Percentiles rank a stretch among this genome's conserved stretches.
phyloP scores from a whole-genome alignment of 2,329 filamentous ascomycete genomes.

The Pseudopyrenochaeta lycopersici region DNA sequence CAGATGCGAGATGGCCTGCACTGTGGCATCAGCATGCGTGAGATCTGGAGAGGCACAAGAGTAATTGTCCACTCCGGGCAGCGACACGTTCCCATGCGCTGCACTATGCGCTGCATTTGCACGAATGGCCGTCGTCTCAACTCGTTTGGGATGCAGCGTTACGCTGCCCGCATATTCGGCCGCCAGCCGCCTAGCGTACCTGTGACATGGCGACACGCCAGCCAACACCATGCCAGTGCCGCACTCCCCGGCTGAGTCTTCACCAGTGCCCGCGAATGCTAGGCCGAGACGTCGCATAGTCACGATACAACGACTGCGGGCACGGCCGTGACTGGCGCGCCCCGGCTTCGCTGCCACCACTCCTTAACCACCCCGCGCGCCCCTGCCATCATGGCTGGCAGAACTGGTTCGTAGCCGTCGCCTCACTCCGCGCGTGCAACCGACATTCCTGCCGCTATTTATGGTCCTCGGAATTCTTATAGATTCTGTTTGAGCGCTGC shows the following conservation, averaged over 20 bases:
- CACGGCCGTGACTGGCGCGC: conserved; percentile 34
- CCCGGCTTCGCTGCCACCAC: conserved; percentile 24
- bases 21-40: conserved; percentile 36
- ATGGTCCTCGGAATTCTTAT: conserved; percentile 2
- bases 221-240: conserved; percentile 25
- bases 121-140: conserved; percentile 10
- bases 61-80: conserved; percentile 35
- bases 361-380: conserved; percentile 20
- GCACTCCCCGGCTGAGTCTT: conserved; percentile 31
- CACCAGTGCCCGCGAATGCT: conserved; percentile 36
- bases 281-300: conserved; percentile 39
- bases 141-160: conserved; percentile 28
- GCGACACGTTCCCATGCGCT: conserved; percentile 42
- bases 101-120: conserved; percentile 15
- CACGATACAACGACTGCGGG: conserved; percentile 33
- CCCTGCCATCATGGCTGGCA: conserved; percentile 31
- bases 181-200: conserved; percentile 25
- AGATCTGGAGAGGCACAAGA: conserved; percentile 20
- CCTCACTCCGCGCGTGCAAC: conserved; percentile 34
- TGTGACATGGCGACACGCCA: conserved; percentile 47
- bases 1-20: conserved; percentile 27
- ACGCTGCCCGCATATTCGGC: conserved; percentile 47
- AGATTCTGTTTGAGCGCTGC: conserved; percentile 12
- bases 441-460: conserved; percentile 11
- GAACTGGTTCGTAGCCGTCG: conserved; percentile 20